Evolutionary conservation across 1,284 basidiomycete genomes (phyloP).

Genomic region (Chiua sp.): DNA sequence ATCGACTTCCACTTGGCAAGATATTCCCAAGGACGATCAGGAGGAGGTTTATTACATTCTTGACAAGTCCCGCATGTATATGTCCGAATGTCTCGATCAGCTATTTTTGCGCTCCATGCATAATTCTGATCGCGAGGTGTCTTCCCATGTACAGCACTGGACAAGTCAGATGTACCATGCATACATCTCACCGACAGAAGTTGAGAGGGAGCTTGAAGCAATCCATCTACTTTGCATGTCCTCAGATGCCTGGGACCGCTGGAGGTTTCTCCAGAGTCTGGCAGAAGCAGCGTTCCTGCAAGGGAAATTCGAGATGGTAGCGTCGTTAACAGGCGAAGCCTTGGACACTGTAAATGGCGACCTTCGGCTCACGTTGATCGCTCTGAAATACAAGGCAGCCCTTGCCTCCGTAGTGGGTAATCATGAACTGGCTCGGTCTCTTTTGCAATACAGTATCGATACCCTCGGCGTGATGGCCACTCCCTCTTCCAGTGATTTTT

Average conservation of each 20-base stretch:
- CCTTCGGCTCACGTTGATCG: no score
- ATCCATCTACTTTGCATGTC: no score
- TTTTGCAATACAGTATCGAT: neutral
- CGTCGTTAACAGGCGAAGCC: no score
- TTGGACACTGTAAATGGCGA: no score
- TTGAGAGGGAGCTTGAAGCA: neutral
- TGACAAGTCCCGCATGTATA: neutral
- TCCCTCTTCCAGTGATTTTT: neutral
- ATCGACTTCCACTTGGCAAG: no score
- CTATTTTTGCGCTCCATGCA: neutral
- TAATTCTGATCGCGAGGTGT: rapidly evolving
- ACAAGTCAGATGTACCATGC: neutral
- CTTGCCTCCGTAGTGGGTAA: neutral
- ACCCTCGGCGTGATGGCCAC: neutral
- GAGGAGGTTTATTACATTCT: neutral
- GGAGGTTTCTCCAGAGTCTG: no score
- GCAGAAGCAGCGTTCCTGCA: no score
- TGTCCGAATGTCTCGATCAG: neutral
- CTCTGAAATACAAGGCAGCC: neutral
- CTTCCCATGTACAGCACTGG: neutral
- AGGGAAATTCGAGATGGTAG: no score
- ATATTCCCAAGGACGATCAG: no score
- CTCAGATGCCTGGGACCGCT: no score
- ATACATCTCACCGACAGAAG: neutral
- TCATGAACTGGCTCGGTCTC: neutral